Percentiles rank a stretch among this genome's conserved stretches.
phyloP scores from a whole-genome alignment of 2,329 filamentous ascomycete genomes.

The Exophiala sp. region DNA sequence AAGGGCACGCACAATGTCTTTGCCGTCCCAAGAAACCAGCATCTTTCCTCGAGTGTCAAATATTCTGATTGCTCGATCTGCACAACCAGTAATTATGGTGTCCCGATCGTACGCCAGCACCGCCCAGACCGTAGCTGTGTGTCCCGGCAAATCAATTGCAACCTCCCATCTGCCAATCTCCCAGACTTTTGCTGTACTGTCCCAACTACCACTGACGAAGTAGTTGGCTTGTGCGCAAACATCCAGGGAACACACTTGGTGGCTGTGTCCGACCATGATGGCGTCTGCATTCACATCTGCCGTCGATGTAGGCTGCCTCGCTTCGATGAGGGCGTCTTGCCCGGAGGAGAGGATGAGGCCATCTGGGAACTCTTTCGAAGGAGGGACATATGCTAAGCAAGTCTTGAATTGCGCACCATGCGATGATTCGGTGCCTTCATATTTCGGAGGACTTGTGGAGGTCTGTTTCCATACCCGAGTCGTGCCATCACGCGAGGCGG shows the following conservation, averaged over 20 bases:
- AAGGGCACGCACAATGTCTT: constrained; percentile 81
- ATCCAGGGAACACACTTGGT: constrained; percentile 84
- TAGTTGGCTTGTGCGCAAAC: constrained; percentile 65
- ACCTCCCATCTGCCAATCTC: constrained; percentile 77
- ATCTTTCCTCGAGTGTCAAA: constrained; percentile 64
- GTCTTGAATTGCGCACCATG: constrained; percentile 86
- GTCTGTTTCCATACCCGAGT: constrained; percentile 77
- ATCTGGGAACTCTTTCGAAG: constrained; percentile 62
- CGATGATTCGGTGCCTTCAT: constrained; percentile 70
- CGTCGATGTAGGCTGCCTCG: constrained; percentile 63
- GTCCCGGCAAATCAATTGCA: constrained; percentile 64
- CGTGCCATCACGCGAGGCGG: constrained; percentile 84
- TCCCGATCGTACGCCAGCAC: constrained; percentile 75
- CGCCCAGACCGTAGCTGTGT: constrained; percentile 83
- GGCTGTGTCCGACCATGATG: constrained; percentile 74
- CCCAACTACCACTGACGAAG: constrained; percentile 91
- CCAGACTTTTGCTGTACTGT: constrained; percentile 83
- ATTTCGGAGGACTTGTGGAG: constrained; percentile 60
- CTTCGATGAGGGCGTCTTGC: constrained; percentile 88
- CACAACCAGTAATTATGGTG: constrained; percentile 80
- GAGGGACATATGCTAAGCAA: constrained; percentile 67
- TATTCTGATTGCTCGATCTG: constrained; percentile 81
- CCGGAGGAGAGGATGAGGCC: constrained; percentile 83
- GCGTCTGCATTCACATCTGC: constrained; percentile 74
- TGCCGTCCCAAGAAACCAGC: constrained; percentile 58